phyloP scores from a whole-genome alignment of 768 basidiomycete species.

The Lactarius evosmus region DNA sequence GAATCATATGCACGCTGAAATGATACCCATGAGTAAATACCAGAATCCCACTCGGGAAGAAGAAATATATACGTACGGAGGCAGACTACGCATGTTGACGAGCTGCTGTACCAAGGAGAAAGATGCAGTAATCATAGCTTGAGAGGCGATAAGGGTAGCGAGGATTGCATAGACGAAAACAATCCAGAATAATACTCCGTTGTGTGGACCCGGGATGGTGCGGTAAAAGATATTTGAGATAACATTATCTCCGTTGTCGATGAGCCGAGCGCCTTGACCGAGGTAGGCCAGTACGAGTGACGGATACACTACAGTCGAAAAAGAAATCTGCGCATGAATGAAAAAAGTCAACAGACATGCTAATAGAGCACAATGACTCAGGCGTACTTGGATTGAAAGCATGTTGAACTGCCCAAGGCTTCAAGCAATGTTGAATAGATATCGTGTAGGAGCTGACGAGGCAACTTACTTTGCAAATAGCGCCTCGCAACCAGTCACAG shows the following conservation, averaged over 20 bases:
- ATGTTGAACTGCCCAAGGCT: constrained; percentile 70
- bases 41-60: not conserved
- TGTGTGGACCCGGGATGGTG: constrained; percentile 55
- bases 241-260: constrained; percentile 47
- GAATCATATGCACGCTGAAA: constrained; percentile 46
- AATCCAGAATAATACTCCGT: constrained; percentile 61
- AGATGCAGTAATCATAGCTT: constrained; percentile 67
- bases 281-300: constrained; percentile 62
- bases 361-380: not conserved
- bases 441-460: not conserved
- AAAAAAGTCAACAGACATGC: not conserved
- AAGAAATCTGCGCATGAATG: constrained; percentile 42
- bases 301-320: constrained; percentile 53
- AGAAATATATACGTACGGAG: constrained; percentile 36
- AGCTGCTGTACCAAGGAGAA: constrained; percentile 64
- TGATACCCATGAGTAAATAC: not conserved
- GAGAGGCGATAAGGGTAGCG: constrained; percentile 63
- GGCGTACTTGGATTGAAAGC: constrained; percentile 49
- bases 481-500: constrained; percentile 66
- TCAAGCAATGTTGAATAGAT: not conserved
- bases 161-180: constrained; percentile 61
- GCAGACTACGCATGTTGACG: constrained; percentile 57
- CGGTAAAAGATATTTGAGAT: constrained; percentile 59
- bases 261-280: constrained; percentile 67
- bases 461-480: constrained; percentile 57